Conservation (phyloP, 306 rosid species). For the Corylus americana region DNA sequence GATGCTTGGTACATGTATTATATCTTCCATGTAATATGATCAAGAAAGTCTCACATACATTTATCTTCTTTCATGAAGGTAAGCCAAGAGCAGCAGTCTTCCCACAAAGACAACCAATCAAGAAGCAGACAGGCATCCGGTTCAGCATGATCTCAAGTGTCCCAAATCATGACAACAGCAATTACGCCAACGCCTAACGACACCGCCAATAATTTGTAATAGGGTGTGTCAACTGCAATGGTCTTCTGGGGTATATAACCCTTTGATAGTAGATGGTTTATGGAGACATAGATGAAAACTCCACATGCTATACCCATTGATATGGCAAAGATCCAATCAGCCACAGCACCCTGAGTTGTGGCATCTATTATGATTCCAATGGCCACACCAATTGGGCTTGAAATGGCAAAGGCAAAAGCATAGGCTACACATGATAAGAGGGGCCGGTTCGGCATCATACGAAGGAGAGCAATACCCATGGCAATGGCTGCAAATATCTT, state of each 20-base stretch:
- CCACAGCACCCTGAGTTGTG: conserved; percentile 64
- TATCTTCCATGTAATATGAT: not conserved
- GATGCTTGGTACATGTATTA: too few species aligned
- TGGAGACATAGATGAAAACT: conserved; percentile 72
- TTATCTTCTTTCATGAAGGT: not conserved
- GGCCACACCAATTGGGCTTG: conserved; percentile 76
- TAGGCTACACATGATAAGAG: conserved; percentile 53
- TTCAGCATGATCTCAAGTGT: conserved; percentile 34
- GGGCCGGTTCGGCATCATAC: conserved; percentile 68
- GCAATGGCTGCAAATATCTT: conserved; percentile 87
- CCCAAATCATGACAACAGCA: conserved; percentile 89
- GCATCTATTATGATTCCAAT: conserved; percentile 75
- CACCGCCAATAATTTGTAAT: conserved; percentile 61
- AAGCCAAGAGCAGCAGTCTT: not conserved
- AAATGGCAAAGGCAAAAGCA: conserved; percentile 71
- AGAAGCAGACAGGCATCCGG: conserved; percentile 8
- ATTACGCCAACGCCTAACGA: conserved; percentile 64
- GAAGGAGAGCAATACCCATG: conserved; percentile 87
- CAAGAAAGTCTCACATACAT: not conserved
- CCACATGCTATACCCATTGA: conserved; percentile 86
- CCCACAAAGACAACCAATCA: not conserved
- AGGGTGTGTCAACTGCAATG: conserved; percentile 39
- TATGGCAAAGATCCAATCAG: conserved; percentile 76
- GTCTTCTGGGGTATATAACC: conserved; percentile 51
- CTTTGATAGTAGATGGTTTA: conserved; percentile 69